phyloP scores from a whole-genome alignment of 2,329 filamentous ascomycete genomes.

The Trichoderma sp. region DNA sequence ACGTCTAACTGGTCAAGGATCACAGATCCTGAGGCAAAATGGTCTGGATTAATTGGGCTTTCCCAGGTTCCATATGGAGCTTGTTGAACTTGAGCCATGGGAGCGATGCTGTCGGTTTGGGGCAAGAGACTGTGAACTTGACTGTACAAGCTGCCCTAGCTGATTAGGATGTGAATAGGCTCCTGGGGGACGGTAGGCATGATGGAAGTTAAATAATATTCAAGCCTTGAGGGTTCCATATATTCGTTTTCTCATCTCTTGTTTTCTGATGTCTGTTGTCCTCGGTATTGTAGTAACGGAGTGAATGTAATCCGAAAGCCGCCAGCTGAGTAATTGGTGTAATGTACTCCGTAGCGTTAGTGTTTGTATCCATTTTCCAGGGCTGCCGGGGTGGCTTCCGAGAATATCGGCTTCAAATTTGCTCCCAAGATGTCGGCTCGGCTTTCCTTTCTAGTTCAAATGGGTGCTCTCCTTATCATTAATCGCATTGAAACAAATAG shows the following conservation, averaged over 20 bases:
- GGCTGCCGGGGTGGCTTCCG: background rate
- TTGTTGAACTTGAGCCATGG: background rate
- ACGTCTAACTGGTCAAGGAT: background rate
- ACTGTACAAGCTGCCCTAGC: background rate
- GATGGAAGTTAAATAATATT: background rate
- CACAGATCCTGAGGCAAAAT: background rate
- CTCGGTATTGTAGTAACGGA: background rate
- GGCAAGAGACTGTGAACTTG: background rate
- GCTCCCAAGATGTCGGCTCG: background rate
- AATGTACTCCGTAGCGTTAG: background rate
- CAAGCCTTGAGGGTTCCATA: background rate
- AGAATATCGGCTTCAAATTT: background rate
- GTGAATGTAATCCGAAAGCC: background rate
- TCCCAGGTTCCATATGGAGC: background rate
- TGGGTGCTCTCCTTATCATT: background rate
- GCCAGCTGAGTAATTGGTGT: background rate
- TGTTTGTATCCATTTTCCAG: background rate
- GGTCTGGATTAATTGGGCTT: background rate
- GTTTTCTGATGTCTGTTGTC: background rate
- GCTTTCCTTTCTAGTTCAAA: background rate
- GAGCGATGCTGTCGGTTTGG: background rate
- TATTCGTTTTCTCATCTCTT: background rate
- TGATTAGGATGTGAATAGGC: background rate
- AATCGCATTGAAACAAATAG: background rate
- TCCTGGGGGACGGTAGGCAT: background rate